Evolutionary conservation across 1,139 yeast genomes (phyloP), one percentile per base, ranked within the genome.

Genomic region (Debaryomycetaceae sp.): DNA sequence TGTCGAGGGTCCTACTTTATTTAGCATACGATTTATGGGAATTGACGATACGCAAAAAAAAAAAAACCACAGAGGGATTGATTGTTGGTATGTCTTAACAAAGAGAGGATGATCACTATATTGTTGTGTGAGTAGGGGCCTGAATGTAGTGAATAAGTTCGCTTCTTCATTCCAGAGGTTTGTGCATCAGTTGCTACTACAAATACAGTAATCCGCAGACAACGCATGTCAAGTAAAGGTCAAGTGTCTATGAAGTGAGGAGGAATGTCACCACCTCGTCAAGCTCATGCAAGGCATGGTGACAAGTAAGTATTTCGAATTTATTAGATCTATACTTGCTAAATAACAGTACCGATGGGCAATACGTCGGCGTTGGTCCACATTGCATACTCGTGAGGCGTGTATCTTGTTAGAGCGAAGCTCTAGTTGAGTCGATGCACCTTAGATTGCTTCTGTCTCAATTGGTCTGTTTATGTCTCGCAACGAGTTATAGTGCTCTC

Each of bases 401-500:
- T 17, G 20, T 17, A 17, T 17, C 20, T 17, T 17, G 2, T 17
- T 17, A 17, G 4, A 17, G 4, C 4, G 20, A 17, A 17, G 20
- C 20, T 17, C 20, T 17, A 17, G 20, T 17, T 17, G 4, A 17
- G 20, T 17, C 20, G 20, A 17, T 17, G 20, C 20, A 17, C 20
- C 20, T 17, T 17, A 4, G 20, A 17, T 17, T 17, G 20, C 20
- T 17, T 17, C 20, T 17, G 3, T 17, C 4, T 17, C 20, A 17
- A 17, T 17, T 17, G 20, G 20, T 17, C 20, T 17, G 20, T 17
- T 17, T 17, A 47, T 55, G 62, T 83, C 87, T 47, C 84, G 76
- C 44, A 90, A 68, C 5, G 97, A 88, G 62, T 93, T 91, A 64
- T 93, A 93, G 66, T 93, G 99, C 66, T 91, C 98, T 37, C 98